phyloP scores from a whole-genome alignment of 179 eudicot species.

The Beta macrorhiza region DNA sequence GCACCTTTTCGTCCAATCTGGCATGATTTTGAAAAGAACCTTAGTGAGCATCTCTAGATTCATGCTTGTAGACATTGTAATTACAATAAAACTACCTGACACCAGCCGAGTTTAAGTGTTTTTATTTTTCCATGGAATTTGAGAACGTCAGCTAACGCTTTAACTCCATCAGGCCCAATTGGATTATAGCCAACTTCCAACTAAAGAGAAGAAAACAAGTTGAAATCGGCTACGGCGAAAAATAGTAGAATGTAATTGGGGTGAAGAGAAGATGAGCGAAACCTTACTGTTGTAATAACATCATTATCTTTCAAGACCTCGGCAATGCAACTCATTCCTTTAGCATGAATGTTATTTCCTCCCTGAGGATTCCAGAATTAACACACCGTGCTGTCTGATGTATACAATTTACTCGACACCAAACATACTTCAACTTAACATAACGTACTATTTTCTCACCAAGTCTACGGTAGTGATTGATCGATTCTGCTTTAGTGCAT shows the following conservation, averaged over 20 bases:
- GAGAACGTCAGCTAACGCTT: constrained; percentile 85
- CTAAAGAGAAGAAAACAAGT: constrained; percentile 33
- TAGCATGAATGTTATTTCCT: constrained; percentile 88
- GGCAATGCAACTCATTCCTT: constrained; percentile 72
- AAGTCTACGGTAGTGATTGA: constrained; percentile 72
- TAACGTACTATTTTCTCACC: constrained; percentile 45
- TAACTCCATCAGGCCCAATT: constrained; percentile 94
- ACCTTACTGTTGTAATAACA: constrained; percentile 61
- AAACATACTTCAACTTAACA: constrained; percentile 3
- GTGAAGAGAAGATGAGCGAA: constrained; percentile 1
- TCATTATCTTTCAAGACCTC: constrained; percentile 78
- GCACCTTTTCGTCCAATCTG: constrained; percentile 89
- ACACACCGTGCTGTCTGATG: not conserved
- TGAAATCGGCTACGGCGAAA: not conserved
- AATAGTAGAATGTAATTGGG: not conserved
- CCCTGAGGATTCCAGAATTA: constrained; percentile 49
- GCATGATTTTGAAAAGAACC: constrained; percentile 20
- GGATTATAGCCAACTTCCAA: constrained; percentile 90
- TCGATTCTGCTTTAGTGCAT: constrained; percentile 85
- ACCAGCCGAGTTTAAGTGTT: constrained; percentile 89
- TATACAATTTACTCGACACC: not conserved
- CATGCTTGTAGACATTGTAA: constrained; percentile 3
- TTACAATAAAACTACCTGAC: constrained; percentile 57
- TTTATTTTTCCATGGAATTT: constrained; percentile 87
- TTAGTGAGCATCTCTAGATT: constrained; percentile 6